These are phyloP conservation scores for Allantophomopsis lycopodina DNA, from an alignment of 2,329 filamentous ascomycete genomes.

Conservation along the genomic window DNA sequence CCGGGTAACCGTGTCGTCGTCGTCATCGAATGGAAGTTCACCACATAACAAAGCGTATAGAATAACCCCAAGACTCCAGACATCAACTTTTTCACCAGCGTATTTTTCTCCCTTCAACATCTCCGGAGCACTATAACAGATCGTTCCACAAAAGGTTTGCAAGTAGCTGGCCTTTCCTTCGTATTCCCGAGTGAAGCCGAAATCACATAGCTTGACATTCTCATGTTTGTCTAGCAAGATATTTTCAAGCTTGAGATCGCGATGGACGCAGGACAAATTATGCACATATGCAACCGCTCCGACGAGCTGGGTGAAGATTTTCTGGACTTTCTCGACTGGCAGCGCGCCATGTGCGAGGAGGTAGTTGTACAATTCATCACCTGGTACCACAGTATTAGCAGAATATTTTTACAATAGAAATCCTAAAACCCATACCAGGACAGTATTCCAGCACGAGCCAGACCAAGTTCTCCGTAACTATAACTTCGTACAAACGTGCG, in stretches of 20 bases:
- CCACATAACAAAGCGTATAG: constrained; percentile 71
- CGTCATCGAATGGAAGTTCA: constrained; percentile 90
- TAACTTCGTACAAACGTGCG: constrained; percentile 90
- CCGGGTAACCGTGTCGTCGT: constrained; percentile 81
- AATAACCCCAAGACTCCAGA: constrained; percentile 84
- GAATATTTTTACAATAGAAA: too few species aligned
- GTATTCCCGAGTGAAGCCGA: constrained; percentile 96
- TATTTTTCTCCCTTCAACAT: constrained; percentile 99
- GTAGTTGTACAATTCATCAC: constrained; percentile 95
- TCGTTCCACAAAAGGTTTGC: constrained; percentile 94
- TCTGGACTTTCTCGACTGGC: constrained; percentile 76
- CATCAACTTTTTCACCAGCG: constrained; percentile 92
- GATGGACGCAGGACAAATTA: constrained; percentile 87
- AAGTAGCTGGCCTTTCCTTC: constrained; percentile 89
- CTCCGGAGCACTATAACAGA: constrained; percentile 95
- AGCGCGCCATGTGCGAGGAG: constrained; percentile 78
- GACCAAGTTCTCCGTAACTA: constrained; percentile 87
- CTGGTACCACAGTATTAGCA: constrained; percentile 30
- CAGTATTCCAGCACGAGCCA: constrained; percentile 98
- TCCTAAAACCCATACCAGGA: constrained; percentile 46
- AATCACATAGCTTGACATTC: constrained; percentile 95
- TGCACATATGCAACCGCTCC: constrained; percentile 94
- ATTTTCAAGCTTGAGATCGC: constrained; percentile 92
- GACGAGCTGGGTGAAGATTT: constrained; percentile 89
- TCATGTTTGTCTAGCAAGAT: constrained; percentile 93